Evolutionary conservation across 2,329 filamentous ascomycete genomes (phyloP).

Genomic region (Fusarium citri): DNA sequence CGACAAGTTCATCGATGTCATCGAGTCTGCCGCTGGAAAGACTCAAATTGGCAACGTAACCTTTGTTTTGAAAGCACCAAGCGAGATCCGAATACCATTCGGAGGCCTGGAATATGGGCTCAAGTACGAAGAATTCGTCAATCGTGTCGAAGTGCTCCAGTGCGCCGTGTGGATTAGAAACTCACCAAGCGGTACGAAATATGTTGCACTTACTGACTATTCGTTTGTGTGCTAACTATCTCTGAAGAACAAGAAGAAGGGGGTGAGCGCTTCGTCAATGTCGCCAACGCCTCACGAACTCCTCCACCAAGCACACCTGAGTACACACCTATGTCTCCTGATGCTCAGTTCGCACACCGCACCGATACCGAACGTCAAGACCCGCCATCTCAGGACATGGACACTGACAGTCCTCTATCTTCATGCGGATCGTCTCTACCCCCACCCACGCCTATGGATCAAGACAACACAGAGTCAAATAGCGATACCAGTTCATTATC

Average conservation of each 20-base stretch:
- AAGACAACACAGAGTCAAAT: neutral
- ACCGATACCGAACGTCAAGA: neutral
- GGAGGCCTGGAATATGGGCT: constrained; percentile 38
- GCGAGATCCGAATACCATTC: constrained; percentile 33
- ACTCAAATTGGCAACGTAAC: constrained; percentile 8
- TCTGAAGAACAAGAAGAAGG: constrained; percentile 4
- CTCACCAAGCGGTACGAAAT: constrained; percentile 26
- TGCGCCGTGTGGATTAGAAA: constrained; percentile 41
- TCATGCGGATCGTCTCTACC: constrained; percentile 1
- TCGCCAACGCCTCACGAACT: neutral
- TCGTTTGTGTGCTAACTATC: neutral
- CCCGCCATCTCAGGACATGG: neutral
- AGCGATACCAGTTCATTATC: constrained; percentile 27
- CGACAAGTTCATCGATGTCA: constrained; percentile 34
- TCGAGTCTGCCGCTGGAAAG: constrained; percentile 13
- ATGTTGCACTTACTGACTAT: neutral
- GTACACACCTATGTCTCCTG: neutral
- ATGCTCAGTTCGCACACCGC: neutral
- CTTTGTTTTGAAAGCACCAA: constrained; percentile 28
- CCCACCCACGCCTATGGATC: neutral
- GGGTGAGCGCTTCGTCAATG: neutral
- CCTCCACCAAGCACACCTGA: neutral
- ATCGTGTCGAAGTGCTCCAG: constrained; percentile 44
- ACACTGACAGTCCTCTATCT: neutral
- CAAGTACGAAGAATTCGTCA: constrained; percentile 38